Evolutionary conservation across 495 filamentous ascomycete species (phyloP), one percentile per base, ranked within the genome.

Genomic region (Lasiosphaeris hirsuta): DNA sequence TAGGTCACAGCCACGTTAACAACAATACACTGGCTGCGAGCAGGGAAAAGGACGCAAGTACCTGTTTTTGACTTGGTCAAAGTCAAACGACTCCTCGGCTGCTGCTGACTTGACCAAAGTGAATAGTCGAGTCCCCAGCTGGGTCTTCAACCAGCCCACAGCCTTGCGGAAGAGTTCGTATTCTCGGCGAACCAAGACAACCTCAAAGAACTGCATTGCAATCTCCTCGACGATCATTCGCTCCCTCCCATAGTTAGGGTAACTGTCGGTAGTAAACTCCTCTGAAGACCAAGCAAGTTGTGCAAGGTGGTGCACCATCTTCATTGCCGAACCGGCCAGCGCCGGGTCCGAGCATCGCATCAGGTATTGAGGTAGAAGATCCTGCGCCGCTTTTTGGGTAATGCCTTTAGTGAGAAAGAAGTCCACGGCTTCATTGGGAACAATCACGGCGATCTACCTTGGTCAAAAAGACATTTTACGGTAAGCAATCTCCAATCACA

Each of bases 91-190:
- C n/a, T 35, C 38, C 8, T 35, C 40, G 13, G 13, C 9, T 11
- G 60, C 39, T 1, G 46, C 42, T 13, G 7, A 41, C 17, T 10
- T 47, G 13, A 57, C 37, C 10, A 30, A 10, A 59, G 17, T 10
- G 40, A 3, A 36, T 14, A 10, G 41, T 11, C 6, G 11, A n/a
- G 33, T 42, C 8, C 45, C 46, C n/a, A 34, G 15, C 1, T 43
- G 14, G 36, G n/a, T 50, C 33, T 30, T 2, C 18, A 57, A 34
- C 52, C 52, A 59, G 1, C 35, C 56, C 35, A 57, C 17, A 30
- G 53, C 19, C 42, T 56, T 48, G 46, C 39, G 33, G 33, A 63
- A 63, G n/a, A 63, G 47, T 9, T 63, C 51, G 39, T 63, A 63
- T 33, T 53, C 30, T 10, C 46, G 35, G 37, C 42, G 30, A 1